Base-by-base conservation (phyloP, 2,329 filamentous ascomycete species). In the Hypoxylon sp. region DNA sequence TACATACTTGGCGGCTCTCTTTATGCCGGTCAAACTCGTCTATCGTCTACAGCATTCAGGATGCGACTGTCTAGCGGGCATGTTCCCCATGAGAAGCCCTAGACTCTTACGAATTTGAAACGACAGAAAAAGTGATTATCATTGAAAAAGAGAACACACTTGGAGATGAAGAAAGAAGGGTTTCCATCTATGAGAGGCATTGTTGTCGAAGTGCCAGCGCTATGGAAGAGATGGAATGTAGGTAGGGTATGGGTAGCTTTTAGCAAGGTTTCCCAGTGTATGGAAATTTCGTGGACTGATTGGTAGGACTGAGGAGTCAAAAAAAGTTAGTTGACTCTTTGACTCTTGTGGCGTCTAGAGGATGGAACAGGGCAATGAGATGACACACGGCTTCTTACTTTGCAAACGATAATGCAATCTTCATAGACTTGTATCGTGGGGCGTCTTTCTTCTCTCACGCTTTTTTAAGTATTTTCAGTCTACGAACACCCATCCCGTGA, bases 381-480 rank as follows among this genome's bases (percentile, higher is more conserved):
- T 59, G 65, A 71, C 67, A 63, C 70, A 67, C 67, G 70, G 67
- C 52, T 66, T 54, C 64, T 75, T 71, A 61, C 67, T 70, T 75
- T 68, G 69, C 65, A 65, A 70, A 72, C 63, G 65, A 70, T 73
- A 74, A 74, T 70, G 69, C 73, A 71, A 75, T 70, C 72, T 72
- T 72, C 59, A 75, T 75, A 76, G 75, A 76, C 65, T 51, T 63
- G 65, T 69, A 66, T 62, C 50, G 31, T 51, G 63, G 55, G 59
- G 65, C 50, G 59, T 63, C 50, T 66, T 56, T 48, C 47, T 67
- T 54, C 70, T 67, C 42, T n/a, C 63, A 57, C 47, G 26, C 55
- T 51, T 19, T 46, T 44, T 56, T 53, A 44, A 44, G 39, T 44
- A 44, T 44, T 44, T 44, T 44, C 39, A 22, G 39, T 44, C 39